These are phyloP conservation scores for Polysphondylium violaceum DNA, from an alignment of 78 protist genomes.

Conservation along the genomic window DNA sequence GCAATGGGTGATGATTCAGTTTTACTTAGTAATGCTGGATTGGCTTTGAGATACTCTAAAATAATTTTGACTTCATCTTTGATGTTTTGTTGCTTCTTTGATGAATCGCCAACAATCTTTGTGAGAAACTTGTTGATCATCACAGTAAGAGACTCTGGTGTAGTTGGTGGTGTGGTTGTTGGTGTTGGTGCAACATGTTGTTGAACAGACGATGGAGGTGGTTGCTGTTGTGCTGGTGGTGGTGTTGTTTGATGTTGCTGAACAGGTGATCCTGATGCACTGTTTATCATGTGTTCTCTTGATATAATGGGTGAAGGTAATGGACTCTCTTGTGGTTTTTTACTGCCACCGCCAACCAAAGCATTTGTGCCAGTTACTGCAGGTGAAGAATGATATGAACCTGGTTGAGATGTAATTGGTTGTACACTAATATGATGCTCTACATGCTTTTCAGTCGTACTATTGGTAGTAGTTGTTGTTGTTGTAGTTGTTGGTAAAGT, in stretches of 20 bases:
- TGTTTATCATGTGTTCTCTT: too few relatives aligned
- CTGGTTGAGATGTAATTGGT: too few relatives aligned
- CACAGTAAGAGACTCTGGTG: constrained; percentile 20
- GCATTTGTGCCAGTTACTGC: too few relatives aligned
- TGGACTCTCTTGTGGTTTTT: too few relatives aligned
- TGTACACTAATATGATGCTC: too few relatives aligned
- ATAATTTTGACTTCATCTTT: constrained; percentile 56
- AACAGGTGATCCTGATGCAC: too few relatives aligned
- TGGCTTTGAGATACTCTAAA: constrained; percentile 29
- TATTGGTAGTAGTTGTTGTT: not conserved
- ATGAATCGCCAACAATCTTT: constrained; percentile 36
- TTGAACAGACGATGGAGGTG: not conserved
- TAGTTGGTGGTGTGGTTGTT: constrained; percentile 4
- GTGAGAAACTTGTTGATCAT: constrained; percentile 25
- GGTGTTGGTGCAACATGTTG: not conserved
- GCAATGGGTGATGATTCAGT: not conserved
- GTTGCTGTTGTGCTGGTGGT: constrained; percentile 4
- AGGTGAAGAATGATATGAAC: too few relatives aligned
- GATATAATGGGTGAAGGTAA: too few relatives aligned
- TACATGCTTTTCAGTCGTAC: too few relatives aligned
- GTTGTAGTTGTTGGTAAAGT: not conserved
- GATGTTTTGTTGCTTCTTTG: constrained; percentile 57
- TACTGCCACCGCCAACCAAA: too few relatives aligned
- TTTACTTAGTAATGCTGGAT: constrained; percentile 37
- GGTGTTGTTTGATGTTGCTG: too few relatives aligned